These are phyloP conservation scores for Helicocarpus griseus DNA, from an alignment of 2,329 filamentous ascomycete genomes.

Conservation along the genomic window DNA sequence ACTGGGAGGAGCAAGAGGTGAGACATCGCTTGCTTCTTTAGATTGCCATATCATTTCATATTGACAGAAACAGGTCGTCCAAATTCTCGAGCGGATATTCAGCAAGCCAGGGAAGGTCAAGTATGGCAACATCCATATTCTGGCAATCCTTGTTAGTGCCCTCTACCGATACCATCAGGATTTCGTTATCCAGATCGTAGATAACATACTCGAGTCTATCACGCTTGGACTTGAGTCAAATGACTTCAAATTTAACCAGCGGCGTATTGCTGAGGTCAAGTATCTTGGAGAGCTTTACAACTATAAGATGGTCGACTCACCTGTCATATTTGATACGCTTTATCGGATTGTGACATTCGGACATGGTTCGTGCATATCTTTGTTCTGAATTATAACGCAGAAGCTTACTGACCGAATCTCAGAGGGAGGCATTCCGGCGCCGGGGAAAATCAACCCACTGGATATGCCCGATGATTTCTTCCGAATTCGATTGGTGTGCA, in stretches of 20 bases:
- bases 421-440: slow-evolving; percentile 69
- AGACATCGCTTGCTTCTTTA: slow-evolving; percentile 2
- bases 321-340: slow-evolving; percentile 87
- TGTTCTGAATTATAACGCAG: slow-evolving; percentile 2
- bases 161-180: slow-evolving; percentile 85
- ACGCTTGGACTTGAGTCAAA: slow-evolving; percentile 84
- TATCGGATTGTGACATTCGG: slow-evolving; percentile 93
- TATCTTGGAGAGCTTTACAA: slow-evolving; percentile 96
- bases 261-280: slow-evolving; percentile 88
- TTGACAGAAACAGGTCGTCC: slow-evolving; percentile 46
- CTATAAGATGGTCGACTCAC: slow-evolving; percentile 92
- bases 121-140: slow-evolving; percentile 89
- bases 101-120: slow-evolving; percentile 96
- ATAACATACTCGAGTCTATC: slow-evolving; percentile 82
- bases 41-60: slow-evolving; percentile 3
- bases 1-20: slow-evolving; percentile 91
- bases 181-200: slow-evolving; percentile 85
- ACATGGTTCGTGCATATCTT: slow-evolving; percentile 44
- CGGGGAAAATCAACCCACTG: slow-evolving; percentile 64
- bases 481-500: slow-evolving; percentile 81
- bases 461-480: slow-evolving; percentile 94
- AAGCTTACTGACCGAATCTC: slow-evolving; percentile 11
- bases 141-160: slow-evolving; percentile 80
- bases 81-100: slow-evolving; percentile 79
- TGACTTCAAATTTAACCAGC: slow-evolving; percentile 95